Conservation (phyloP, 2,329 filamentous ascomycete species). For the Sarocladium brachiariae region DNA sequence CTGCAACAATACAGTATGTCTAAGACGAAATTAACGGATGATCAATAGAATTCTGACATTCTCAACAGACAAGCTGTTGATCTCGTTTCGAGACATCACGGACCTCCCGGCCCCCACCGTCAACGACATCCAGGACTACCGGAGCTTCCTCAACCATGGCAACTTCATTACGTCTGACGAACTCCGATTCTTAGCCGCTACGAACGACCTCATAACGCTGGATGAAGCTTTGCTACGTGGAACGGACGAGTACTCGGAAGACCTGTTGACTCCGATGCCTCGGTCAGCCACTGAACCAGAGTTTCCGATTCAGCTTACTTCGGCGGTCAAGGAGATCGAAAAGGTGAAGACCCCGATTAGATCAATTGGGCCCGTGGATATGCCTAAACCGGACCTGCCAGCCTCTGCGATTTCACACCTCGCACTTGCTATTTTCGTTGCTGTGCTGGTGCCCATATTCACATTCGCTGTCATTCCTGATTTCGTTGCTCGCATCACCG, state of each 20-base stretch:
- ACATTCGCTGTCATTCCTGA: constrained; percentile 51
- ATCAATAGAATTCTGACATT: too few species aligned
- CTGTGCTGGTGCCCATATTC: constrained; percentile 49
- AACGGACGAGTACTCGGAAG: constrained; percentile 14
- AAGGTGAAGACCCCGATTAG: constrained; percentile 3
- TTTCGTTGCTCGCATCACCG: constrained; percentile 49
- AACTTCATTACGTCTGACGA: constrained; percentile 53
- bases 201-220: constrained; percentile 46
- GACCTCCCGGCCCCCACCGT: constrained; percentile 40
- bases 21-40: too few species aligned
- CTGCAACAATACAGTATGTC: constrained; percentile 59
- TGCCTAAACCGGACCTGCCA: background rate
- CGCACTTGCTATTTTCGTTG: constrained; percentile 18
- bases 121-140: constrained; percentile 41
- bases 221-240: constrained; percentile 10
- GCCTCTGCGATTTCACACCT: constrained; percentile 3
- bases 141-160: constrained; percentile 46
- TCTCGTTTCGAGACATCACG: constrained; percentile 49
- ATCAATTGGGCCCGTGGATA: background rate
- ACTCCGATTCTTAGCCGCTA: constrained; percentile 49
- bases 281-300: constrained; percentile 10
- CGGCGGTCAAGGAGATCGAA: background rate
- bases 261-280: constrained; percentile 19
- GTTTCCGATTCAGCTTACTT: constrained; percentile 8
- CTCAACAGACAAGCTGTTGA: constrained; percentile 47